A percentile compares a stretch with the other conserved stretches of the same genome.
These are phyloP conservation scores for Coniochaeta sp. DNA, from an alignment of 2,329 filamentous ascomycete genomes.

Conservation along the genomic window DNA sequence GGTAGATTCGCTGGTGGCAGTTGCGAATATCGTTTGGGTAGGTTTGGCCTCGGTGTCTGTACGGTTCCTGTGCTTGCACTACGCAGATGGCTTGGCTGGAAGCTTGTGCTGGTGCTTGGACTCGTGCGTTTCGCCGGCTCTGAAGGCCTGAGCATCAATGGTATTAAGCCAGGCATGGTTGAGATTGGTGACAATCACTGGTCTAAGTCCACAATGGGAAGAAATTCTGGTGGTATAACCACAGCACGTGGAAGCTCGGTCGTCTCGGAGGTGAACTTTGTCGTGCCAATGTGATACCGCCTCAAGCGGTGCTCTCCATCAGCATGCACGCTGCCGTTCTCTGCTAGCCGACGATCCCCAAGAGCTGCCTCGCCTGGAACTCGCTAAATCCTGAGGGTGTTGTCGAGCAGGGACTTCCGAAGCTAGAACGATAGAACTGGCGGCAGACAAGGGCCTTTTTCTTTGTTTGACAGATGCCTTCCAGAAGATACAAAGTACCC, in stretches of 20 bases:
- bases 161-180: slow-evolving; percentile 18
- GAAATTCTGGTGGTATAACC: background rate
- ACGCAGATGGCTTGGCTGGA: slow-evolving; percentile 4
- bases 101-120: slow-evolving; percentile 4
- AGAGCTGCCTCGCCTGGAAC: slow-evolving; percentile 5
- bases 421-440: slow-evolving; percentile 4
- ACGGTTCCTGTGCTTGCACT: slow-evolving; percentile 7
- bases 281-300: background rate
- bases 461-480: slow-evolving; percentile 3
- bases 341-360: slow-evolving; percentile 4
- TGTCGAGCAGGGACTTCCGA: slow-evolving; percentile 1
- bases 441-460: background rate
- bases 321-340: slow-evolving; percentile 6
- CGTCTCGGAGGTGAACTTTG: background rate
- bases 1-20: slow-evolving; percentile 9
- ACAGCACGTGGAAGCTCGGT: background rate
- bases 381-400: slow-evolving; percentile 7
- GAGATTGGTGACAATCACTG: slow-evolving; percentile 2
- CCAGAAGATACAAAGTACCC: slow-evolving; percentile 8
- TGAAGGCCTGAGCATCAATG: slow-evolving; percentile 16
- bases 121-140: slow-evolving; percentile 10
- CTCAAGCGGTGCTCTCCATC: slow-evolving; percentile 4
- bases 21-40: slow-evolving; percentile 14
- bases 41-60: slow-evolving; percentile 9
- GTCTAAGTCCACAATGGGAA: background rate